Evolutionary conservation across 1,139 yeast species (phyloP).

Genomic region (Saccharomyces hybrid): DNA sequence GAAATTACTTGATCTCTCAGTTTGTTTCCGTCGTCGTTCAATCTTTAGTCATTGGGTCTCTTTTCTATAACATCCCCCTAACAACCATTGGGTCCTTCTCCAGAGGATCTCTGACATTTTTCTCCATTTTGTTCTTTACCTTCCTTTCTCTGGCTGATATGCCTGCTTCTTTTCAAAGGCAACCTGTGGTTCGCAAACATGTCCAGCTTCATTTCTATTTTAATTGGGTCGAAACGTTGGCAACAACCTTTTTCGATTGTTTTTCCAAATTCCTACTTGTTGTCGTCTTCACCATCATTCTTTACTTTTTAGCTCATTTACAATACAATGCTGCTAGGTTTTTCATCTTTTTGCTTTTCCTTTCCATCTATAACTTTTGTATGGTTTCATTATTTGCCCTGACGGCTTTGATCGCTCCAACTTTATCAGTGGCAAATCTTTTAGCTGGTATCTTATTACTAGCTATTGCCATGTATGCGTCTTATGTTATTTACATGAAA

Average conservation of each 20-base stretch:
- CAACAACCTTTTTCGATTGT: conserved; percentile 36
- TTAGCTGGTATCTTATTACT: conserved; percentile 41
- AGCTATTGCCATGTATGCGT: conserved; percentile 43
- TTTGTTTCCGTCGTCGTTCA: conserved; percentile 39
- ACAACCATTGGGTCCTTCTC: conserved; percentile 42
- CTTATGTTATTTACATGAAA: conserved; percentile 44
- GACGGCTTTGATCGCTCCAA: conserved; percentile 37
- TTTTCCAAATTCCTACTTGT: conserved; percentile 38
- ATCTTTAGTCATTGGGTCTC: conserved; percentile 43
- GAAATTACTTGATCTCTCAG: conserved; percentile 37
- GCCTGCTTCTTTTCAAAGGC: conserved; percentile 39
- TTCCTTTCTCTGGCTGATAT: conserved; percentile 44
- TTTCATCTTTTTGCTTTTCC: conserved; percentile 40
- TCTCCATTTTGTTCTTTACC: conserved; percentile 42
- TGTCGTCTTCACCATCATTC: conserved; percentile 35
- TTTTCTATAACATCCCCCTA: conserved; percentile 39
- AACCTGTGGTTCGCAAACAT: conserved; percentile 44
- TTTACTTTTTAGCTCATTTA: conserved; percentile 44
- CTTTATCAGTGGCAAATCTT: conserved; percentile 42
- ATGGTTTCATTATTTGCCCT: conserved; percentile 40
- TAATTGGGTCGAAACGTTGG: conserved; percentile 44
- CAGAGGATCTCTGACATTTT: conserved; percentile 46
- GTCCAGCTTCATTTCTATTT: conserved; percentile 42
- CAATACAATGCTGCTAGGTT: conserved; percentile 43
- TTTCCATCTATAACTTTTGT: conserved; percentile 32